Evolutionary conservation across 1,284 basidiomycete species (phyloP).

Genomic region (Leccinum pachyderme): DNA sequence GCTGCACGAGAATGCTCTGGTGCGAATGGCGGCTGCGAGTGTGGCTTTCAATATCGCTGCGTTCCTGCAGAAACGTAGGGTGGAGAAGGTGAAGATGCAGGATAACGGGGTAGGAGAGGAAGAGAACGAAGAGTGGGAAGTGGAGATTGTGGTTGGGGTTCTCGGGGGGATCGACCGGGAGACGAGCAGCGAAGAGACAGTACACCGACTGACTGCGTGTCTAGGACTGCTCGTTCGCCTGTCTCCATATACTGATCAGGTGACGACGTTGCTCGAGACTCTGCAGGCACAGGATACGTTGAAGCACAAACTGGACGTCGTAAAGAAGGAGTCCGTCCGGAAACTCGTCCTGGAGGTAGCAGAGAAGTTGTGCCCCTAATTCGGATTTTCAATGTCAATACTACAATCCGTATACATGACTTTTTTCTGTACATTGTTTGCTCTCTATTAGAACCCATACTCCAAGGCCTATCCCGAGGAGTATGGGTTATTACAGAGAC

Average conservation of each 20-base stretch:
- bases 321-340: conserved; percentile 56
- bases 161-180: conserved; percentile 74
- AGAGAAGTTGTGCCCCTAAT: conserved; percentile 40
- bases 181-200: conserved; percentile 70
- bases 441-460: too few relatives aligned
- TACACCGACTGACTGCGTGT: conserved; percentile 77
- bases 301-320: conserved; percentile 50
- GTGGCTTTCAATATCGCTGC: conserved; percentile 75
- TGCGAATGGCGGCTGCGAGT: conserved; percentile 79
- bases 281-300: conserved; percentile 59
- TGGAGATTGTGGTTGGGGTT: conserved; percentile 78
- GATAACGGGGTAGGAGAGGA: conserved; percentile 37
- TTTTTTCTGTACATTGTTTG: too few relatives aligned
- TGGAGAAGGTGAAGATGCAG: conserved; percentile 43
- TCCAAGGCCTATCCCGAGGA: too few relatives aligned
- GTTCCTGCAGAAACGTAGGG: conserved; percentile 57
- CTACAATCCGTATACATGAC: too few relatives aligned
- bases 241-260: conserved; percentile 60
- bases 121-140: conserved; percentile 77
- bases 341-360: conserved; percentile 68
- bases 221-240: conserved; percentile 72
- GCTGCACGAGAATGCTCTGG: conserved; percentile 63
- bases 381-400: too few relatives aligned
- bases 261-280: conserved; percentile 64
- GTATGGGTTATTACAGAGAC: too few relatives aligned